phyloP scores from a whole-genome alignment of 148 eudicot species.

The Dysphania ambrosioides region DNA sequence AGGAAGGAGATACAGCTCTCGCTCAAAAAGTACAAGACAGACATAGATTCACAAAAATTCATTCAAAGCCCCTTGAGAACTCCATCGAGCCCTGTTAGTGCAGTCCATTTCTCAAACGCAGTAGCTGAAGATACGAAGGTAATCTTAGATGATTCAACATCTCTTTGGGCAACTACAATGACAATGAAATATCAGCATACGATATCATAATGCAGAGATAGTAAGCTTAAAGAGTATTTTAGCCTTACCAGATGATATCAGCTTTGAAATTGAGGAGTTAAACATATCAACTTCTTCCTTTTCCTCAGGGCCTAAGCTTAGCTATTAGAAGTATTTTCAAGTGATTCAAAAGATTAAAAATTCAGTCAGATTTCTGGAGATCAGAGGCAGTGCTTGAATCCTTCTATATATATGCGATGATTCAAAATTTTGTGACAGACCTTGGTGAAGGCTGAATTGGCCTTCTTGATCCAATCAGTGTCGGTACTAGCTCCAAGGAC shows the following conservation, averaged over 20 bases:
- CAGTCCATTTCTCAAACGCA: constrained; percentile 91
- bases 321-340: constrained; percentile 33
- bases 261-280: constrained; percentile 59
- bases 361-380: neutral
- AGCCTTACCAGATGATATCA: constrained; percentile 67
- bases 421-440: constrained; percentile 19
- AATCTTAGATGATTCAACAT: constrained; percentile 58
- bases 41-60: neutral
- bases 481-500: constrained; percentile 62
- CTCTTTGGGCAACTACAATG: constrained; percentile 52
- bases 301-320: constrained; percentile 71
- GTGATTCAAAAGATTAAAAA: too few species aligned
- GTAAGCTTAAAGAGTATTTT: neutral
- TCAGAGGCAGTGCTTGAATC: neutral
- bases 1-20: neutral
- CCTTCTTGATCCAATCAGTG: constrained; percentile 80
- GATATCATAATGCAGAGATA: too few species aligned
- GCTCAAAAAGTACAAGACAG: neutral
- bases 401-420: too few species aligned
- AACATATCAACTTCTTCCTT: constrained; percentile 62
- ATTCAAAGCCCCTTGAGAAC: constrained; percentile 84
- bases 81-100: constrained; percentile 63
- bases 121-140: constrained; percentile 87
- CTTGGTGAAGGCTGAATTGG: constrained; percentile 77
- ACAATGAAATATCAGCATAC: neutral